Conservation (phyloP, 176 grass and related monocot genomes). For the Bonia amplexicaulis region DNA sequence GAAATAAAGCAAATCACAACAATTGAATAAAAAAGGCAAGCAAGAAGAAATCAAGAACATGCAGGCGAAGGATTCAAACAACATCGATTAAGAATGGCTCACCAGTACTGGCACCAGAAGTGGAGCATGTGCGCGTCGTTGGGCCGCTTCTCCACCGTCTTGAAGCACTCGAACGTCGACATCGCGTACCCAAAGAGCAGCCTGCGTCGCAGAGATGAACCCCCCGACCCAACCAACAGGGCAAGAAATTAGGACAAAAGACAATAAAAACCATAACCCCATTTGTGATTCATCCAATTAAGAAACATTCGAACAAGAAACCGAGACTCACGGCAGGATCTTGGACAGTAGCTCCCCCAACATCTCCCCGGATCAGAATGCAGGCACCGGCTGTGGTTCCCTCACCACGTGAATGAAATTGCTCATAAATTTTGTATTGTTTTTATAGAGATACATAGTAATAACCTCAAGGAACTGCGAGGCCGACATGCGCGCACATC, state of each 20-base stretch:
- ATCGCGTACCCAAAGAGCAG: slow-evolving; percentile 72
- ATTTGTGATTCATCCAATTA: neutral
- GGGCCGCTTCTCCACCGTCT: slow-evolving; percentile 59
- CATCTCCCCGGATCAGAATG: slow-evolving; percentile 38
- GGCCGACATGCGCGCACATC: no score
- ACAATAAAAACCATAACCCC: neutral
- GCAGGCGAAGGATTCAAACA: neutral
- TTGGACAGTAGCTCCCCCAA: slow-evolving; percentile 50
- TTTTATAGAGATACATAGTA: no score
- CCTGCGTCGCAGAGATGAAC: slow-evolving; percentile 16
- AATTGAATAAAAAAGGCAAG: neutral
- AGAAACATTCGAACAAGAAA: neutral
- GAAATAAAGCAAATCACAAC: neutral
- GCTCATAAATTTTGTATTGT: neutral
- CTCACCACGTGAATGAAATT: neutral
- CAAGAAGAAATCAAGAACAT: neutral
- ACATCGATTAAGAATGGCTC: neutral
- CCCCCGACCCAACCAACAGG: neutral
- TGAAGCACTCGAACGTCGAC: slow-evolving; percentile 91
- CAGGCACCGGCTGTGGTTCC: neutral
- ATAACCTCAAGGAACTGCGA: no score
- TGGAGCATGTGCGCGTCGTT: slow-evolving; percentile 51
- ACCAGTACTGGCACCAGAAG: slow-evolving; percentile 96
- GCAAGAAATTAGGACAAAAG: neutral
- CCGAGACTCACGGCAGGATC: slow-evolving; percentile 40